Base-by-base conservation (phyloP, 768 basidiomycete species). In the Lactifluus volemus region DNA sequence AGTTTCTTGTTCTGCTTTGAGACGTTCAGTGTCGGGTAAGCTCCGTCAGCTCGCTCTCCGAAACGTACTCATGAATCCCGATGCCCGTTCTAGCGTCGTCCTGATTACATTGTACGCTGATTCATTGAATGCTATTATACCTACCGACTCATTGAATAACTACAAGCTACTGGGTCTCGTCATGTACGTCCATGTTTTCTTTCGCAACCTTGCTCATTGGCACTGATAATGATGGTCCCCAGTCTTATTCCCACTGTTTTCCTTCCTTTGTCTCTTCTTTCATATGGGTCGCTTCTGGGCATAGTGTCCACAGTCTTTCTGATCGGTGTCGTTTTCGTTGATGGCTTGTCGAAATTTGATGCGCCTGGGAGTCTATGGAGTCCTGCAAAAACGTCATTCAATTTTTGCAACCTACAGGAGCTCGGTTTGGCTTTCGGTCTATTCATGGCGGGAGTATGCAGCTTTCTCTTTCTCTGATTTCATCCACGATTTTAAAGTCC, bases 31-130 rank as follows among this genome's bases (percentile, higher is more conserved):
- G 79, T 96, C 29, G 82, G 86, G 89, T 88, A 55, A 30, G 78
- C 68, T 12, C 34, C 9, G 48, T 63, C 21, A 7, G 9, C 14
- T 2, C 9, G 52, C 25, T 38, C 12, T 3, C 52, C 21, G 25
- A 25, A 25, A 25, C 25, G 25, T 25, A 5, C 32, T 34, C 32
- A 11, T 9, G n/a, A 21, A 19, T 59, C 15, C 57, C 17, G 15
- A 49, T 5, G 14, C 49, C n/a, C 60, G 42, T 11, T 52, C 9
- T 53, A 90, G 88, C 63, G 91, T 97, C 36, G 81, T 92, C 53
- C 80, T 96, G n/a, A 82, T 97, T 51, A 91, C 94, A 2, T 73
- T 98, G 3, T 91, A 90, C 64, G 92, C 89, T 10, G 95, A 98
- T 72, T 90, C 90, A 8, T 71, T 97, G 61, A 81, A 91, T 69